phyloP scores from a whole-genome alignment of 164 flowering plant genomes.

The Vitis amurensis region DNA sequence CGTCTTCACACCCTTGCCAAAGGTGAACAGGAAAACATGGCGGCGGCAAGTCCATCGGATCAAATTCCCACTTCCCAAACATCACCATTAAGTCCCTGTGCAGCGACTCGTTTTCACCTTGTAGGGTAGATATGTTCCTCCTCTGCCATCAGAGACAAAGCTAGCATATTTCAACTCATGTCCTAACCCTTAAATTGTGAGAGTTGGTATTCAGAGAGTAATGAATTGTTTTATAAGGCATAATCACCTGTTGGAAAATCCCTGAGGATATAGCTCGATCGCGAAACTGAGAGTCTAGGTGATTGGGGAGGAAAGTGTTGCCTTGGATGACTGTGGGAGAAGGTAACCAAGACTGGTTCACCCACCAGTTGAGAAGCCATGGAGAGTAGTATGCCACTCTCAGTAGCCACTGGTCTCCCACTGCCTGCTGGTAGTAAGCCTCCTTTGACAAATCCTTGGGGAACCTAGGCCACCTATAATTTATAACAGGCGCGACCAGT shows the following conservation, averaged over 20 bases:
- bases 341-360: no score
- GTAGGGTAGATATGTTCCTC: constrained; percentile 1
- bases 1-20: constrained; percentile 17
- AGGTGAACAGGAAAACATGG: constrained; percentile 8
- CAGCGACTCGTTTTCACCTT: constrained; percentile 12
- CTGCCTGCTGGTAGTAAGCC: no score
- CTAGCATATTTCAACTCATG: background rate
- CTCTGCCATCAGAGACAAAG: background rate
- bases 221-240: background rate
- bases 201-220: background rate
- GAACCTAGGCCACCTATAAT: constrained; percentile 21
- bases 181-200: no score
- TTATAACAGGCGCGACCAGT: constrained; percentile 21
- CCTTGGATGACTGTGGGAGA: no score
- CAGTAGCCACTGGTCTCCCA: no score
- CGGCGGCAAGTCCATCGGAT: constrained; percentile 8
- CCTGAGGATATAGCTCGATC: background rate
- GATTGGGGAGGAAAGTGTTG: constrained; percentile 1
- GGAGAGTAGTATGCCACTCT: no score
- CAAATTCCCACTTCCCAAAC: constrained; percentile 16
- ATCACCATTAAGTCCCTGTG: constrained; percentile 12
- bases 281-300: no score
- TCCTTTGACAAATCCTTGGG: constrained; percentile 12
- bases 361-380: no score
- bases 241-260: no score